These are phyloP conservation scores for Adansonia rubrostipa DNA, from an alignment of 441 rosid species.

Conservation along the genomic window DNA sequence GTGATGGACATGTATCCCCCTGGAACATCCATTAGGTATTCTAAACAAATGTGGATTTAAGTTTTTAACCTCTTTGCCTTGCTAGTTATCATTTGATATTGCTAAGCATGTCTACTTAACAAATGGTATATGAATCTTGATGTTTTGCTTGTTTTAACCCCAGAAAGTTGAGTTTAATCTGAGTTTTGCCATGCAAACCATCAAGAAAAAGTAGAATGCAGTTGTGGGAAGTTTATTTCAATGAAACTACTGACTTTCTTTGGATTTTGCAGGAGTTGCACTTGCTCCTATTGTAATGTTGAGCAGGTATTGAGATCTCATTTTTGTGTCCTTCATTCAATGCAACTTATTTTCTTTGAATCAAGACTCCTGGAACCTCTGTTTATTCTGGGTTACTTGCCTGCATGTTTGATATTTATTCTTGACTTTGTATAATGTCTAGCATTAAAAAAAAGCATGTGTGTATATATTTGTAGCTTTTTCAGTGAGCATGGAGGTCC, in stretches of 20 bases:
- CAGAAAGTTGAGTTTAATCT: conserved; percentile 1
- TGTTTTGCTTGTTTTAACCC: conserved; percentile 2
- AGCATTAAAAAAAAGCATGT: neutral
- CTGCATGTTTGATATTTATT: conserved; percentile 9
- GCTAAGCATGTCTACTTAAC: neutral
- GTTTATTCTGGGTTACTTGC: neutral
- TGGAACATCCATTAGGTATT: conserved; percentile 73
- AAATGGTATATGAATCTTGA: neutral
- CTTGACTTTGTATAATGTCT: conserved; percentile 2
- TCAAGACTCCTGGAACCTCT: conserved; percentile 7
- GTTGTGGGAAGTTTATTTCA: neutral
- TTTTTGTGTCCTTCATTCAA: conserved; percentile 17
- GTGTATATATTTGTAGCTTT: neutral
- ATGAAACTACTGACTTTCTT: conserved; percentile 1
- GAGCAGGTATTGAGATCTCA: conserved; percentile 68
- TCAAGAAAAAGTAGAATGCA: neutral
- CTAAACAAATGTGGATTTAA: neutral
- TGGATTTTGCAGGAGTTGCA: conserved; percentile 63
- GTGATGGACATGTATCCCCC: conserved; percentile 81
- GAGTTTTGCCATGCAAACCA: neutral
- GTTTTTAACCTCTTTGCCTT: neutral
- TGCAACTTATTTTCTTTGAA: conserved; percentile 12
- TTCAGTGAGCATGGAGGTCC: neutral
- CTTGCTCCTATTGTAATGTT: conserved; percentile 75
- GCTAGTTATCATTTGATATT: neutral